Conservation (phyloP, 768 basidiomycete genomes). For the Omphalotus guepiniiformis region DNA sequence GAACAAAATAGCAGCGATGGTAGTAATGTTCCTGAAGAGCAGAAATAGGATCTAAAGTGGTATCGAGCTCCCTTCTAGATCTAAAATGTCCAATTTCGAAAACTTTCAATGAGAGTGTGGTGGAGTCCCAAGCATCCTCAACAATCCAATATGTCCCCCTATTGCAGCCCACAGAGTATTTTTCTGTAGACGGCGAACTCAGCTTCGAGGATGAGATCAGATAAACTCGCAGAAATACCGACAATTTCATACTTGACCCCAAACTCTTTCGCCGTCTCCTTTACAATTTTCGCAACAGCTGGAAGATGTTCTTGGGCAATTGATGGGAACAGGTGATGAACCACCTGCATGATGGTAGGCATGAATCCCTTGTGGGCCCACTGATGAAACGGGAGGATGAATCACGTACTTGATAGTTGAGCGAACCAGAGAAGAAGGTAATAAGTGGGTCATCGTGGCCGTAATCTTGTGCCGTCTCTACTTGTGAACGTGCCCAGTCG, state of each 20-base stretch:
- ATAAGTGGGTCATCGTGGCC: conserved; percentile 1
- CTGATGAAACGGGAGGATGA: background rate
- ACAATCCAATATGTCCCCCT: conserved; percentile 3
- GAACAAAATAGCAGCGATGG: no score
- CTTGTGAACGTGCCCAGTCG: conserved; percentile 1
- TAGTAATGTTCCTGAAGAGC: no score
- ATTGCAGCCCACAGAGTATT: background rate
- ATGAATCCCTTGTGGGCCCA: no score
- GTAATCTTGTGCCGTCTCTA: conserved; percentile 3
- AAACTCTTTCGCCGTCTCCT: background rate
- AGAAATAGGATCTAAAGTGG: no score
- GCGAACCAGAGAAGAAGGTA: background rate
- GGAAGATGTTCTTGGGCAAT: conserved; percentile 1
- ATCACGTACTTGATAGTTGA: background rate
- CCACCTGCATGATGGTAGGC: background rate
- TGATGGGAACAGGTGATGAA: conserved; percentile 1
- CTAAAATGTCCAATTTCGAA: no score
- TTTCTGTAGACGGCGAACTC: background rate
- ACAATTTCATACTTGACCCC: conserved; percentile 1
- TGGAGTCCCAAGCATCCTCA: background rate
- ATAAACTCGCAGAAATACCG: background rate
- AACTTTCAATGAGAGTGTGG: background rate
- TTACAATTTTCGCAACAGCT: background rate
- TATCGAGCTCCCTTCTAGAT: no score
- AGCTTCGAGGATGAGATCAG: background rate